Conservation (phyloP, 2,329 filamentous ascomycete genomes). For the Colletotrichum incanum region DNA sequence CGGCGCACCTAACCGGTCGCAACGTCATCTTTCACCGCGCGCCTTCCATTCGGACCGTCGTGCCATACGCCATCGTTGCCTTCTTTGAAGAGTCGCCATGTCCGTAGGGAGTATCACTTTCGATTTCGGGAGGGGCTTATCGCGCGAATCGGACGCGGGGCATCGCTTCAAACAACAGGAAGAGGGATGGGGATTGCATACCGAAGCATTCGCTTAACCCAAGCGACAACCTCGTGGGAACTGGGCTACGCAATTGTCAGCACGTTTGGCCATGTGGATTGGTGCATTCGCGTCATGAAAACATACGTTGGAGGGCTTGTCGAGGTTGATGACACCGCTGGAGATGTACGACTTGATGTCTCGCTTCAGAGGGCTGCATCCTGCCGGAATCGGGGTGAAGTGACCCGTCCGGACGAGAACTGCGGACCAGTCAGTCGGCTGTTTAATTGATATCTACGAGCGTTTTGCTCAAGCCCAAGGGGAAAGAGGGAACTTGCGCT, state of each 20-base stretch:
- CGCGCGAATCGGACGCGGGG: conserved; percentile 4
- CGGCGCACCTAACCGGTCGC: conserved; percentile 2
- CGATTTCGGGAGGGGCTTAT: conserved; percentile 15
- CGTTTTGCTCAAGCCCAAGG: conserved; percentile 26
- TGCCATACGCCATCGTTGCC: neutral
- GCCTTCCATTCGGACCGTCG: neutral
- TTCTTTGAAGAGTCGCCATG: neutral
- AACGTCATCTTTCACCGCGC: conserved; percentile 2
- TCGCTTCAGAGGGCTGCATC: conserved; percentile 91
- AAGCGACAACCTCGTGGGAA: conserved; percentile 98
- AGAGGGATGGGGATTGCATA: conserved; percentile 57
- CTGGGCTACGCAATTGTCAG: conserved; percentile 38
- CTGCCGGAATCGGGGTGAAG: conserved; percentile 96
- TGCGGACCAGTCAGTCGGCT: conserved; percentile 54
- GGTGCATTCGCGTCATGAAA: neutral
- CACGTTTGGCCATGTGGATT: neutral
- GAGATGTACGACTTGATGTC: conserved; percentile 98
- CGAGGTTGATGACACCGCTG: conserved; percentile 98
- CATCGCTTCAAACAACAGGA: conserved; percentile 7
- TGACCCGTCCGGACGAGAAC: conserved; percentile 95
- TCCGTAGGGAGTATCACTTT: conserved; percentile 1
- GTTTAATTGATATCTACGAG: conserved; percentile 46
- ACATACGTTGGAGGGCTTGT: conserved; percentile 68
- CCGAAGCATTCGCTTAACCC: conserved; percentile 98
- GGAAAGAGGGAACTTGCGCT: conserved; percentile 72